Base-by-base conservation (phyloP, 2,329 filamentous ascomycete genomes). In the Sclerotinia nivalis region DNA sequence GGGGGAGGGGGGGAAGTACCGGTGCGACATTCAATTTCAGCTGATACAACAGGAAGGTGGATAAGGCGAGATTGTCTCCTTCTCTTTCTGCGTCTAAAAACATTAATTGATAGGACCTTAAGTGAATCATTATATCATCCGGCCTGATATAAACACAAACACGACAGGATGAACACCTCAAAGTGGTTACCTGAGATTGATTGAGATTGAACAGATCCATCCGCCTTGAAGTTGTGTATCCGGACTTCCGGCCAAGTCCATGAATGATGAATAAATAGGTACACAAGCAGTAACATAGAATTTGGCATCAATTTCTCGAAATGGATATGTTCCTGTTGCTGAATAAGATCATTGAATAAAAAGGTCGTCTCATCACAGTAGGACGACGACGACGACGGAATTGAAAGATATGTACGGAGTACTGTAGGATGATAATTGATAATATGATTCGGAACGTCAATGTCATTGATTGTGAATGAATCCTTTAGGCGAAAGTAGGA, bases 21-120 rank as follows among this genome's bases (percentile, higher is more conserved):
- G 40, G 40, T 43, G 15, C 15, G 40, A 50, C 45, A 68, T 68
- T 15, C 55, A 49, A 67, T 59, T 61, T 43, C 45, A 61, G 55
- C 45, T 68, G n/a, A 28, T 43, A 62, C 45, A 43, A 52, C 55
- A 68, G 55, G 66, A 61, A 61, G 66, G 66, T 68, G 55, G 66
- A 61, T 68, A 40, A 52, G 47, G 20, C 25, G 52, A 22, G 40
- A 25, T 47, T 66, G 50, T n/a, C 50, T 58, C 50, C 25, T 47
- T 49, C 65, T 60, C 65, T 49, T 67, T 49, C 54, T 67, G 40
- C 52, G 28, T 49, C 25, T 40, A 12, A 47, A n/a, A 20, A 15
- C 13, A 34, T n/a, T 28, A 34, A 18, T 18, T 34, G 59, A 62
- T 62, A 31, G 59, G 43, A 49, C 43, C 28, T 49, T n/a, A 15